phyloP scores from a whole-genome alignment of 306 rosid species.

The Cucurbita argyrosperma region DNA sequence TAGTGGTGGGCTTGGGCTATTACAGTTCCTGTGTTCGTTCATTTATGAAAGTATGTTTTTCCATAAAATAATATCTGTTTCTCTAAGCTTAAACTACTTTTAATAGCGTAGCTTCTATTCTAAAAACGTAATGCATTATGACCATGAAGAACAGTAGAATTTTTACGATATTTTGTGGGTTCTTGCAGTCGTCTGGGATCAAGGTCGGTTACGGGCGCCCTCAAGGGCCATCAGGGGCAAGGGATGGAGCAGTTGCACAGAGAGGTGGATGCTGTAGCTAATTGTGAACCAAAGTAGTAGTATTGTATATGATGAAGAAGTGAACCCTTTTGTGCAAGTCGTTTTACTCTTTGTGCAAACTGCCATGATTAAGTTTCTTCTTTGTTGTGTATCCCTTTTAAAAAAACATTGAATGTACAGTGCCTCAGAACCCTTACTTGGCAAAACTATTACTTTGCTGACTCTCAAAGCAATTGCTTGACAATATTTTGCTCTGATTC shows the following conservation, averaged over 20 bases:
- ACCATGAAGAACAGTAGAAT: background rate
- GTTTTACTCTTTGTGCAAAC: slow-evolving; percentile 2
- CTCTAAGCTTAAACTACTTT: background rate
- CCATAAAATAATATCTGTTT: too few species aligned
- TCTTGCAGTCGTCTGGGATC: slow-evolving; percentile 77
- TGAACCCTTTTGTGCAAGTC: background rate
- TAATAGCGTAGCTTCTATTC: background rate
- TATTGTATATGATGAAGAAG: background rate
- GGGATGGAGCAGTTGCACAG: slow-evolving; percentile 65
- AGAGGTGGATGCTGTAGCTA: slow-evolving; percentile 66
- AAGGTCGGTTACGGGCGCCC: slow-evolving; percentile 73
- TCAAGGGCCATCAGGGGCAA: slow-evolving; percentile 52
- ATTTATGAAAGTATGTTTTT: too few species aligned
- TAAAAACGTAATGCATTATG: background rate
- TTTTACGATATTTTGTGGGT: background rate
- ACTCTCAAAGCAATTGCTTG: background rate
- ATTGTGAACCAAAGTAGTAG: slow-evolving; percentile 10
- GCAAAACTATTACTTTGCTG: background rate
- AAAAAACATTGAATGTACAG: background rate
- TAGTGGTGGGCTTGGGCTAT: too few species aligned
- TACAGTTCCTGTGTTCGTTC: too few species aligned
- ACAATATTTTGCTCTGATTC: background rate
- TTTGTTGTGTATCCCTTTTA: background rate
- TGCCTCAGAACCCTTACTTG: background rate
- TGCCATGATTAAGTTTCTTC: background rate